Base-by-base conservation (phyloP, 1,284 basidiomycete species). In the Sanghuangporus weigelae region DNA sequence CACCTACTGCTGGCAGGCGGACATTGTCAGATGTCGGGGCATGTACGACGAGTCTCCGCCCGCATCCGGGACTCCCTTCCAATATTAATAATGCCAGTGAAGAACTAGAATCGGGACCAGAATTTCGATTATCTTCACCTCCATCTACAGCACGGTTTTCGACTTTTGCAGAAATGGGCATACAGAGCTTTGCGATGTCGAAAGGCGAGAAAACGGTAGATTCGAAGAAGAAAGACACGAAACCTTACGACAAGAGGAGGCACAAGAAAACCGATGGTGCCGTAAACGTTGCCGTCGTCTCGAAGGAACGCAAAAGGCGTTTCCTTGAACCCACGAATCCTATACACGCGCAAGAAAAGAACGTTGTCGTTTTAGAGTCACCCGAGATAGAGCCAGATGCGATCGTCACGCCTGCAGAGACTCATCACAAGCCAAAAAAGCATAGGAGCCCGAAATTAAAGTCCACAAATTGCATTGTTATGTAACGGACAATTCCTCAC, bases 81-180 rank as follows among this genome's bases (percentile, higher is more conserved):
- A n/a, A 16, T 5, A 44, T 35, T 31, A 46, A 36, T 35, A 16
- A 14, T 31, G 42, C 36, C 8, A 21, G 35, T 11, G 26, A 50
- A 14, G 36, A n/a, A 23, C 50, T 44, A 12, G 38, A 31, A 38
- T 59, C 57, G 7, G n/a, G 26, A 35, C 39, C 57, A 26, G 49
- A 11, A 10, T 59, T 44, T 10, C 57, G 57, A 1, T 7, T 44
- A 36, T 19, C 42, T 26, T 59, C 57, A 12, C 57, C 23, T 38
- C 44, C 57, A 3, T n/a, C 38, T 14, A 44, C 49, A 48, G 46
- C 46, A 40, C 46, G 56, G 2, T 59, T 39, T 35, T 58, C 62
- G 7, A 63, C 62, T 19, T 63, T 63, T 26, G 62, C 46, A 3
- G 62, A 63, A 40, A 63, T 63, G 62, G 62, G 62, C 2, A 58